Base-by-base conservation (phyloP, 805 yeast genomes). In the Myxozyma monticola region DNA sequence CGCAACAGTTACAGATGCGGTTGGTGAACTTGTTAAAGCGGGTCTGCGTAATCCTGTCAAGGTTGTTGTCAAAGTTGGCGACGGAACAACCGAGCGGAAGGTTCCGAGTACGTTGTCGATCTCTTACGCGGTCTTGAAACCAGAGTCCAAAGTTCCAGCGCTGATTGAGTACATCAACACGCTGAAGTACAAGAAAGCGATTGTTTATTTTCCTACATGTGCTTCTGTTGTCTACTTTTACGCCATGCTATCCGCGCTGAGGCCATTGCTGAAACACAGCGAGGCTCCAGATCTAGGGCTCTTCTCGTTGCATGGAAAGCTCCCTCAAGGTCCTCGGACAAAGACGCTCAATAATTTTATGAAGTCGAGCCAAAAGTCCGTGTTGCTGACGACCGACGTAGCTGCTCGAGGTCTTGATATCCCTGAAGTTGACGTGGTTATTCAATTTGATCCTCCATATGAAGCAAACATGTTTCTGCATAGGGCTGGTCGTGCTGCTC, bases 401-500 rank as follows among this genome's bases (percentile, higher is more conserved):
- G 97, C 99, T 0, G 96, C 98, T 0, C 77, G 99, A 64, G 99
- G 99, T 37, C 79, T 93, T 20, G 99, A 93, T 71, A 84, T 93
- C 25, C 95, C 96, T 0, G 93, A 90, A 46, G 97, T 93, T 8
- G 98, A 93, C 63, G 69, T 90, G 22, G 98, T 91, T 2, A 71
- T 93, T n/a, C 99, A 93, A 65, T 60, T 91, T 21, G 98, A 93
- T 57, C 96, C 98, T 1, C 99, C 99, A 1, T 81, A 88, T 0
- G 96, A 90, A 59, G 88, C 97, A 0, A 95, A 85, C 63, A 80
- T 88, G 64, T 93, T 91, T 63, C 76, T 91, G 37, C 99, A 93
- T 67, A 77, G 99, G 65, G 86, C 91, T 68, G 99, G 99, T 20
- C 77, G 99, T 63, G 88, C 99, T 0, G 99, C 96, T 0, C 74